Evolutionary conservation across 2,329 filamentous ascomycete species (phyloP).

Genomic region (Lasiodiplodia sp.): DNA sequence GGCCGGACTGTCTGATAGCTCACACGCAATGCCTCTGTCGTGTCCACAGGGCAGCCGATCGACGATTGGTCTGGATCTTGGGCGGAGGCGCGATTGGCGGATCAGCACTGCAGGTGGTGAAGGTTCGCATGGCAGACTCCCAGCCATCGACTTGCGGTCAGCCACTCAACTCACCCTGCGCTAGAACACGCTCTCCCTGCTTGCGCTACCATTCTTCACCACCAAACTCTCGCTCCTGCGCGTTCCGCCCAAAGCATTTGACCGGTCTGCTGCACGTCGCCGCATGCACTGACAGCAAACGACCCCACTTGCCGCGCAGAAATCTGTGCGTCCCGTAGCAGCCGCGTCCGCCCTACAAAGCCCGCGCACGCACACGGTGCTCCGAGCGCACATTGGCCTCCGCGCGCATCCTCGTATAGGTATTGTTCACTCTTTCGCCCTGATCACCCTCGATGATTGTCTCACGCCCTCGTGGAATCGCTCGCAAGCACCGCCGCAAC

Average conservation of each 20-base stretch:
- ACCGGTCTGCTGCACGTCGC: conserved; percentile 22
- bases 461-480: conserved; percentile 27
- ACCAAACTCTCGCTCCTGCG: neutral
- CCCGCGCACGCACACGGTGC: neutral
- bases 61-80: conserved; percentile 17
- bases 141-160: conserved; percentile 5
- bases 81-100: conserved; percentile 15
- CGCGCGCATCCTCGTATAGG: conserved; percentile 19
- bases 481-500: conserved; percentile 21
- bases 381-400: conserved; percentile 3
- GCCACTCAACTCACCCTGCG: conserved; percentile 1
- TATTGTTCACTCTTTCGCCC: conserved; percentile 12
- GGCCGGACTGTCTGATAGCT: conserved; percentile 11
- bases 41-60: conserved; percentile 9
- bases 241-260: neutral
- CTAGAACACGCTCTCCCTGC: conserved; percentile 1
- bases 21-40: neutral
- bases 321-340: conserved; percentile 27
- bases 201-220: conserved; percentile 9
- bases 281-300: conserved; percentile 24
- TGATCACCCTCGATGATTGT: conserved; percentile 16
- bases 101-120: neutral
- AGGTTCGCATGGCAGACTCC: neutral
- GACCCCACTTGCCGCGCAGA: conserved; percentile 25
- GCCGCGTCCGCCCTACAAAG: conserved; percentile 19